These are phyloP conservation scores for Alternaria arbusti DNA, from an alignment of 2,329 filamentous ascomycete genomes.

Conservation along the genomic window DNA sequence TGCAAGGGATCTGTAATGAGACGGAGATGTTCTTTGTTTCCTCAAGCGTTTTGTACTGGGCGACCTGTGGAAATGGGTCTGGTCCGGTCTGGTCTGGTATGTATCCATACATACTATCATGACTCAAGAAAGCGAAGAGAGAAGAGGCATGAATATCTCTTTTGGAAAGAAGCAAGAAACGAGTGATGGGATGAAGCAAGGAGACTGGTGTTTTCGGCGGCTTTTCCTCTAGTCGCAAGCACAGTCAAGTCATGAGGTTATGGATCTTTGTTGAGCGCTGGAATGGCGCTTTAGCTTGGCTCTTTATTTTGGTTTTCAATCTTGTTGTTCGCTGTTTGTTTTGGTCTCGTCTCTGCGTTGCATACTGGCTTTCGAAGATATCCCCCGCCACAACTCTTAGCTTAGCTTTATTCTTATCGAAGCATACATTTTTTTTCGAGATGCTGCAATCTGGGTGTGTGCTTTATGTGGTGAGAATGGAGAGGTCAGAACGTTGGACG, in stretches of 20 bases:
- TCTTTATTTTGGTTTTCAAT: not conserved
- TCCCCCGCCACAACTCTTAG: conserved; percentile 12
- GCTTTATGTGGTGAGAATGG: not conserved
- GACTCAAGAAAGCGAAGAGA: not conserved
- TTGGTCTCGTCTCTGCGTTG: not conserved
- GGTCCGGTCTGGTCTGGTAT: not conserved
- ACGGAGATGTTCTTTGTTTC: not conserved
- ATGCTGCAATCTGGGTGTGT: not conserved
- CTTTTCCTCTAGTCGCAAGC: not conserved
- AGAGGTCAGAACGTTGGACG: not conserved
- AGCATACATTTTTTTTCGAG: not conserved
- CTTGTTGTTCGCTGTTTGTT: not conserved
- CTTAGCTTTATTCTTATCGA: conserved; percentile 7
- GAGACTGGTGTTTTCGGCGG: not conserved
- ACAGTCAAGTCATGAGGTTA: conserved; percentile 2
- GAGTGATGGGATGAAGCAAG: not conserved
- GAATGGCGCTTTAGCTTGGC: not conserved
- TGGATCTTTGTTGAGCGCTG: not conserved
- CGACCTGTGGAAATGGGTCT: not conserved
- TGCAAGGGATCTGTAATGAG: not conserved
- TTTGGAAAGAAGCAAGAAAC: not conserved
- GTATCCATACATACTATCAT: not conserved
- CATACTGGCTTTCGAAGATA: conserved; percentile 15
- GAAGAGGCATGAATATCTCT: not conserved
- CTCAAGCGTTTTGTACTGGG: not conserved